Base-by-base conservation (phyloP, 2,329 filamentous ascomycete genomes). In the Cadophora sp. region DNA sequence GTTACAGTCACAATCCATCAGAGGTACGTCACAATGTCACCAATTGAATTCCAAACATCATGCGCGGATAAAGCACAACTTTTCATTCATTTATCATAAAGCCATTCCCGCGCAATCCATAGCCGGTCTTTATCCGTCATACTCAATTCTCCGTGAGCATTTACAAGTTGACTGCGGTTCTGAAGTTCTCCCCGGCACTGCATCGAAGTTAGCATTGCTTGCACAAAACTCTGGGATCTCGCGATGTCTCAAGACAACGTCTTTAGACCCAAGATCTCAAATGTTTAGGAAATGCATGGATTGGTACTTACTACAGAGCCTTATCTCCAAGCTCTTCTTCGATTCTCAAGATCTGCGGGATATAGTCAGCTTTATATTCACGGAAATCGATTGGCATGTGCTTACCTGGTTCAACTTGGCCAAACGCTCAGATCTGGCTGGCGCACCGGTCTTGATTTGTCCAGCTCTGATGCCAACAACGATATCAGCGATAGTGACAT, bases 401-500 rank as follows among this genome's bases (percentile, higher is more conserved):
- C 69, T 48, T 67, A 71, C 69, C 51, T 99, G 96, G 92, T 99
- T 99, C 80, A 99, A 92, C 89, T 99, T 99, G 82, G 96, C 96
- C 75, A 98, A 89, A 87, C 96, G 94, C 89, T 99, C 96, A 76
- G 95, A 97, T 79, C 96, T 91, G 80, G 91, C 92, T 76, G 96
- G 96, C 71, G 95, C 95, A 88, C 94, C 94, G 73, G 94, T 97
- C 93, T 97, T 97, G 89, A 99, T 98, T 88, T 99, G 93, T 75
- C 96, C 96, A 77, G 94, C 85, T 77, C 96, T 93, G 79, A 99
- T 92, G 85, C 96, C 96, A 76, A 99, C 96, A 73, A 94, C 94
- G 76, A 99, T 96, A 81, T 99, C 96, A 76, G 96, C 91, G 81
- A 99, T 99, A 83, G 96, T 99, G 77, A 99, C 96, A 85, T 99